Percentiles rank a stretch among this genome's conserved stretches.
Evolutionary conservation across 306 rosid species (phyloP).

Genomic region (Trifolium subterraneum): DNA sequence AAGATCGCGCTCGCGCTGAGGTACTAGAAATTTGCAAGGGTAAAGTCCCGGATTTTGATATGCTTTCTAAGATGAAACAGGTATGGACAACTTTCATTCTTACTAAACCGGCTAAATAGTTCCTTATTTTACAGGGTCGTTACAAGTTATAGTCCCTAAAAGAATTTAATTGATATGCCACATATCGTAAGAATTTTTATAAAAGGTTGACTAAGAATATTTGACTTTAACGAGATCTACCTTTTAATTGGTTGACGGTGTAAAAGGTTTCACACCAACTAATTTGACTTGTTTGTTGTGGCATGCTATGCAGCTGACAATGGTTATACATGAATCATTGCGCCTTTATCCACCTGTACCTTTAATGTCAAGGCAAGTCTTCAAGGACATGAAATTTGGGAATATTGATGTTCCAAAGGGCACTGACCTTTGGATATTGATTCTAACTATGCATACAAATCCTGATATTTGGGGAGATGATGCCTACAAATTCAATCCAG

Average conservation of each 20-base stretch:
- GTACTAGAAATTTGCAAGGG: slow-evolving; percentile 41
- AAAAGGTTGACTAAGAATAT: too few relatives aligned
- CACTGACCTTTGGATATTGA: slow-evolving; percentile 29
- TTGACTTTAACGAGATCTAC: too few relatives aligned
- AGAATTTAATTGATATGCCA: too few relatives aligned
- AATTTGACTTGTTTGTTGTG: too few relatives aligned
- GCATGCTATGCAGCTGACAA: slow-evolving; percentile 37
- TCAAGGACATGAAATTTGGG: slow-evolving; percentile 42
- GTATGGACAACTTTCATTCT: slow-evolving; percentile 17
- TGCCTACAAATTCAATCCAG: slow-evolving; percentile 41
- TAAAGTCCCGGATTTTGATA: slow-evolving; percentile 40
- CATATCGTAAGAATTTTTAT: too few relatives aligned
- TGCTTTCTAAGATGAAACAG: slow-evolving; percentile 58
- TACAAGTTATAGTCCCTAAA: too few relatives aligned
- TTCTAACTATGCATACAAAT: slow-evolving; percentile 35
- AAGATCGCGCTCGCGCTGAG: slow-evolving; percentile 50
- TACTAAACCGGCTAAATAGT: too few relatives aligned
- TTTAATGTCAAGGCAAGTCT: slow-evolving; percentile 35
- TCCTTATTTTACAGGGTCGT: too few relatives aligned
- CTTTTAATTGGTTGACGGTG: too few relatives aligned
- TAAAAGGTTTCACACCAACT: too few relatives aligned
- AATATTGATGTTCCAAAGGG: slow-evolving; percentile 39
- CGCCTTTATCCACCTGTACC: slow-evolving; percentile 47
- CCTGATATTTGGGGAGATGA: slow-evolving; percentile 43
- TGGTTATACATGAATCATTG: slow-evolving; percentile 46